Percentiles rank a stretch among this genome's conserved stretches.
Conservation (phyloP, 306 rosid species). For the Malus sylvestris region DNA sequence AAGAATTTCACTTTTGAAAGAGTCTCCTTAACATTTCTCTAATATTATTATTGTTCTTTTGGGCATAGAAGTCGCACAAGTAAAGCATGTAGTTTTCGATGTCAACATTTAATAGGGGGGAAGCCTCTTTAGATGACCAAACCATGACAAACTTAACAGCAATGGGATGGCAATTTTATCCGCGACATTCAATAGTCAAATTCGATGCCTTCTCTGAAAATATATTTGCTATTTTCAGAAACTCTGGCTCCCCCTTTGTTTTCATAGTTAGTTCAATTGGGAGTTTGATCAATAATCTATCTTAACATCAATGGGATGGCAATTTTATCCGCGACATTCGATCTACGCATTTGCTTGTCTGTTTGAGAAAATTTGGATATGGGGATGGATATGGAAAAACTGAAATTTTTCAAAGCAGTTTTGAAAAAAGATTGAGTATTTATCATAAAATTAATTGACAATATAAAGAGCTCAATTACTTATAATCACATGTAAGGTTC, state of each 20-base stretch:
- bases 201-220: background rate
- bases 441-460: too few relatives aligned
- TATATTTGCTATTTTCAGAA: background rate
- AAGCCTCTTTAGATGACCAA: conserved; percentile 5
- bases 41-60: background rate
- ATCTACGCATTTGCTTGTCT: background rate
- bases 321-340: background rate
- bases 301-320: background rate
- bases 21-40: too few relatives aligned
- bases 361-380: background rate
- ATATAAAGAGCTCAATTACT: too few relatives aligned
- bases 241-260: too few relatives aligned
- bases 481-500: too few relatives aligned
- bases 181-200: background rate
- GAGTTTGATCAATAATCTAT: too few relatives aligned
- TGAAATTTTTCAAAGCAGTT: background rate
- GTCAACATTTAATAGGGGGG: conserved; percentile 23
- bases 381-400: too few relatives aligned
- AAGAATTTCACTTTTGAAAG: too few relatives aligned
- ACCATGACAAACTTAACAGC: background rate
- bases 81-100: conserved; percentile 16
- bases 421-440: too few relatives aligned
- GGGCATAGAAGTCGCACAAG: conserved; percentile 14
- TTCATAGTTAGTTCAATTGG: too few relatives aligned
- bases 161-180: too few relatives aligned